Evolutionary conservation across 129 eudicot species (phyloP).

Genomic region (Flaveria brownii): DNA sequence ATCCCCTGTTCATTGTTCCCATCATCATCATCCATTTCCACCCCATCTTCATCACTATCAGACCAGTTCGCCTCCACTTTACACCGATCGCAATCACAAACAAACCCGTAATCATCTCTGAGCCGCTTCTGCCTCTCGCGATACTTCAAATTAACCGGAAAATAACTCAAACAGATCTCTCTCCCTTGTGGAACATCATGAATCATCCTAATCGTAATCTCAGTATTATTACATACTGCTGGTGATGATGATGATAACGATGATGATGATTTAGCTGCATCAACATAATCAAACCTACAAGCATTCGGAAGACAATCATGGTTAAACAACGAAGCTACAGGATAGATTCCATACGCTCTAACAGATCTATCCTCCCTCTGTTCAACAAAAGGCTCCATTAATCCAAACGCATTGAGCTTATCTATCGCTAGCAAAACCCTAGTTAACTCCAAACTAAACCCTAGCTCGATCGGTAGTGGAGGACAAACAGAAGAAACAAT

Average conservation of each 20-base stretch:
- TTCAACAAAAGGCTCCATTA: too few relatives aligned
- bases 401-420: conserved; percentile 79
- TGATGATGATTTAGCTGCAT: conserved; percentile 21
- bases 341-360: conserved; percentile 85
- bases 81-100: conserved; percentile 86
- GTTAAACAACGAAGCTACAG: conserved; percentile 75
- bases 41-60: conserved; percentile 56
- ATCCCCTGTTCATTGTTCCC: conserved; percentile 28
- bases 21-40: conserved; percentile 24
- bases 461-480: conserved; percentile 26
- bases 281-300: conserved; percentile 85
- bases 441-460: conserved; percentile 48
- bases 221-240: conserved; percentile 37
- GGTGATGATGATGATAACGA: too few relatives aligned
- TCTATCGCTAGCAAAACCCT: conserved; percentile 68
- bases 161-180: conserved; percentile 88
- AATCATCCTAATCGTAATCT: conserved; percentile 66
- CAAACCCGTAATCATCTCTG: conserved; percentile 80
- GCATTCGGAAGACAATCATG: conserved; percentile 97
- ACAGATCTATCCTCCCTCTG: too few relatives aligned
- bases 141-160: conserved; percentile 78
- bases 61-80: conserved; percentile 89
- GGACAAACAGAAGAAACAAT: conserved; percentile 39
- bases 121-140: conserved; percentile 67
- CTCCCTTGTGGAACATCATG: conserved; percentile 74